Base-by-base conservation (phyloP, 139 green algal species). In the Nannochloris sp. region DNA sequence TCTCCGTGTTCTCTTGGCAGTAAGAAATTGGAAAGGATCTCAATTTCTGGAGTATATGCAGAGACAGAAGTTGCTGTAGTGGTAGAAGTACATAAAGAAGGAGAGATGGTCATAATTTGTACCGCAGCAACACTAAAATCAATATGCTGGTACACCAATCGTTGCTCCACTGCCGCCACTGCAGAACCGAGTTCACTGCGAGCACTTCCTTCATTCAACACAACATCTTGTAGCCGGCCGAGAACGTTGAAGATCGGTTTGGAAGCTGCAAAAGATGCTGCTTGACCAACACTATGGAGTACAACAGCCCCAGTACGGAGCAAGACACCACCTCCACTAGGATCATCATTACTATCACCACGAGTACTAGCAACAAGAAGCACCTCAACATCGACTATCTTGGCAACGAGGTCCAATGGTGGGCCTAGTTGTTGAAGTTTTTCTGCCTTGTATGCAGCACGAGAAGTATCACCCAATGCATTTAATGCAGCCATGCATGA, bases 401-500 rank as follows among this genome's bases (percentile, higher is more conserved):
- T 75, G 7, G 61, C 47, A 2, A 75, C 44, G 15, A 75, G 25
- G 33, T 68, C 64, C 13, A 75, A n/a, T 0, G 58, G 47, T 1
- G 68, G 59, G 2, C 68, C 68, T 57, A 75, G 33, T 24, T 15
- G 19, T 0, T 6, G 39, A 0, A 75, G 2, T 2, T 42, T 29
- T 2, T 54, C 30, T 4, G 68, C 68, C 29, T 75, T 75, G 42
- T 55, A 54, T 4, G n/a, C 35, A 4, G 60, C 65, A n/a, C 68
- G 46, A 14, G 68, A 44, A 4, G 39, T 57, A 6, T 39, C n/a
- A 29, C 44, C 15, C 13, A 75, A 54, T 29, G 15, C 60, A 23
- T 75, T 75, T 35, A 68, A 10, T 12, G 68, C 47, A 0, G 56
- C 56, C 56, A 67, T 65, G 14, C 23, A 55, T 59, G 56, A 31